Percentiles rank a stretch among this genome's conserved stretches.
Evolutionary conservation across 352 stramenopile species (phyloP).

Genomic region (Pythium coloratum): DNA sequence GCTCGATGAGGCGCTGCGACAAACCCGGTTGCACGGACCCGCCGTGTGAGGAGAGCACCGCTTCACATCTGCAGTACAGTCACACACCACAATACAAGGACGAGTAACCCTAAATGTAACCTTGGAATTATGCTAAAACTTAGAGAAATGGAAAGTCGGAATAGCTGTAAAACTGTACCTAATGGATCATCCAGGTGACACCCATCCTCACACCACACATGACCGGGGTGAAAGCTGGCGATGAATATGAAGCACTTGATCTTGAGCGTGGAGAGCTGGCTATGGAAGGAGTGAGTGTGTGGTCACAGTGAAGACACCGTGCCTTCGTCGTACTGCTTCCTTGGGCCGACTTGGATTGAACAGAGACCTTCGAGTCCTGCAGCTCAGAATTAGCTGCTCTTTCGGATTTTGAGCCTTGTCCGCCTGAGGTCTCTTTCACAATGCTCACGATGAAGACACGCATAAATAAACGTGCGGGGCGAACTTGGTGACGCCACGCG

Average conservation of each 20-base stretch:
- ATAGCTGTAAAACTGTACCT: conserved; percentile 1
- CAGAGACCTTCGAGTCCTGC: background rate
- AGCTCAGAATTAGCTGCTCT: background rate
- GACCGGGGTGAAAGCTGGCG: background rate
- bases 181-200: conserved; percentile 3
- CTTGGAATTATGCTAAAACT: background rate
- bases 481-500: background rate
- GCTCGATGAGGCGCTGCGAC: background rate
- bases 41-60: background rate
- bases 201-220: background rate
- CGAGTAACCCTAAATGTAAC: background rate
- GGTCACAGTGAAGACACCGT: background rate
- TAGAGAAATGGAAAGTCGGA: background rate
- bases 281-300: background rate
- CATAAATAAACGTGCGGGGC: background rate
- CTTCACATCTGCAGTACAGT: background rate
- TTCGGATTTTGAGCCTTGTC: background rate
- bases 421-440: background rate
- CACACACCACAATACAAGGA: background rate
- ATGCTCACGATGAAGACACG: conserved; percentile 6
- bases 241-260: background rate
- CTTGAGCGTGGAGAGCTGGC: background rate
- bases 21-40: background rate
- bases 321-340: background rate
- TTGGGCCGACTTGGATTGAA: background rate